These are phyloP conservation scores for Marasmius sp. DNA, from an alignment of 1,284 basidiomycete genomes.

Conservation along the genomic window DNA sequence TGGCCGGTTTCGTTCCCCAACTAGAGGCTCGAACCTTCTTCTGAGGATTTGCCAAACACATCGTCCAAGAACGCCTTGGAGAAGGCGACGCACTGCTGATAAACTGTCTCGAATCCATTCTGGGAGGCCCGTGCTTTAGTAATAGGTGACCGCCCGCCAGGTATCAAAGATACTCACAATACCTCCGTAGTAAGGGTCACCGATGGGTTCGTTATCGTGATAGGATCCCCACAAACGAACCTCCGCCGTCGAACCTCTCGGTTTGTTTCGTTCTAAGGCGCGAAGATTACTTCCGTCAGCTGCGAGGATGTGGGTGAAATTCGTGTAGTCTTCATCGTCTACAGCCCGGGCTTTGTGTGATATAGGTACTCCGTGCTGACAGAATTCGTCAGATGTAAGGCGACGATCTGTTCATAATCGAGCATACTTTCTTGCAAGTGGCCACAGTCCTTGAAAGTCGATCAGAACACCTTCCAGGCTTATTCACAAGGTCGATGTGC, in stretches of 20 bases:
- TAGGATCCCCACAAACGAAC: conserved; percentile 77
- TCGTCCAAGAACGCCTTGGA: conserved; percentile 77
- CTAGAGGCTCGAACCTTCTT: neutral
- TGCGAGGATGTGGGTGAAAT: conserved; percentile 71
- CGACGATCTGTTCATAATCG: neutral
- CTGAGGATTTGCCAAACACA: conserved; percentile 33
- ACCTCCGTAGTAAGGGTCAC: conserved; percentile 77
- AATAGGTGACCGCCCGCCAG: neutral
- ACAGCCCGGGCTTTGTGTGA: conserved; percentile 62
- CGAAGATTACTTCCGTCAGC: conserved; percentile 67
- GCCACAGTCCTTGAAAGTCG: conserved; percentile 47
- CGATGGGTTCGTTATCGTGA: conserved; percentile 60
- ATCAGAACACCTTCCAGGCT: neutral
- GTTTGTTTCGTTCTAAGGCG: conserved; percentile 54
- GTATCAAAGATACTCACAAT: conserved; percentile 34
- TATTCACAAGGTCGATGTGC: conserved; percentile 11
- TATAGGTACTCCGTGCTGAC: conserved; percentile 63
- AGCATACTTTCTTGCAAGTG: conserved; percentile 59
- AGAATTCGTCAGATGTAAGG: conserved; percentile 3
- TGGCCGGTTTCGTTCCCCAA: neutral
- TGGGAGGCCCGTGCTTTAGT: conserved; percentile 19
- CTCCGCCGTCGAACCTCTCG: conserved; percentile 53
- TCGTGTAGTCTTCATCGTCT: conserved; percentile 53
- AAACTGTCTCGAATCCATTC: conserved; percentile 61
- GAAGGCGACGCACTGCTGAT: conserved; percentile 60